Base-by-base conservation (phyloP, 73 alveolate genomes). In the Paramecium caudatum region DNA sequence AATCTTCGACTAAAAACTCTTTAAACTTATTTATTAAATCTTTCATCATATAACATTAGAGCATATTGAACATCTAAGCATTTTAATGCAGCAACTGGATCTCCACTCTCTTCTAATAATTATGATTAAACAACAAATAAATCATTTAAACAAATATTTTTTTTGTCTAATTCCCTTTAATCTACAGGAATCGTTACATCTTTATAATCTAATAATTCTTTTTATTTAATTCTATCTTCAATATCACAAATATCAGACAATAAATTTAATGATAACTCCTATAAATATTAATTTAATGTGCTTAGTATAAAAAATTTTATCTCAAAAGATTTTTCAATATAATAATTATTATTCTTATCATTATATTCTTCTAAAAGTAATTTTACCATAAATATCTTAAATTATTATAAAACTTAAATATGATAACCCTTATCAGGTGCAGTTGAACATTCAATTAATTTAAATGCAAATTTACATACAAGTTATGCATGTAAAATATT, bases 51-150 rank as follows among this genome's bases (percentile, higher is more conserved):
- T 1, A 74, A 21, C 5, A 74, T 36, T 16, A 74, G 19, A 13
- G 88, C 88, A 74, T 74, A 74, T 41, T 74, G 9, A 1, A 74
- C 88, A 74, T 74, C 88, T 43, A 74, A 74, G 19, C 88, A 74
- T 74, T 74, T 74, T 2, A 74, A 43, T 4, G 88, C 88, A 6
- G 88, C 65, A 5, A 74, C 43, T 3, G 88, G 88, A 74, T 74
- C 88, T 37, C 88, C 88, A 37, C 69, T 41, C 17, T 74, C 88
- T 45, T 74, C 88, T 17, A 74, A 45, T 9, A 74, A 4, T 74
- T 37, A 43, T n/a, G 88, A 74, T 45, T 74, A 10, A 3, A 74
- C 88, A 1, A 41, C 39, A 41, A 74, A 27, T 13, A 74, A 43
- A 43, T 74, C 88, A 74, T 74, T 74, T 10, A 74, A 74, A 21